These are phyloP conservation scores for Ramaria sp. DNA, from an alignment of 768 basidiomycete species.

Conservation along the genomic window DNA sequence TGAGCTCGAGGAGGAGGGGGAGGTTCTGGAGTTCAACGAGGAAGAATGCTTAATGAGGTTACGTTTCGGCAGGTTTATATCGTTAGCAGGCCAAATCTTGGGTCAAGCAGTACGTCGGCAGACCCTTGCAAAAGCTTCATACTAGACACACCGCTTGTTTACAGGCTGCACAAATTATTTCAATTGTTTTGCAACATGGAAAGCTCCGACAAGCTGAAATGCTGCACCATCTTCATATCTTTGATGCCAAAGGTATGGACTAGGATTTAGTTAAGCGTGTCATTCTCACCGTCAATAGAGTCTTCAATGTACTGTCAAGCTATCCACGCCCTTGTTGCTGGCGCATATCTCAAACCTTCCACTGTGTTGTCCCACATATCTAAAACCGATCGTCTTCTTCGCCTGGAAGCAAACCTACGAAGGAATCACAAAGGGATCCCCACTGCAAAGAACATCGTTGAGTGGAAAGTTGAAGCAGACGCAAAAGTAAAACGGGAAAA, in stretches of 20 bases:
- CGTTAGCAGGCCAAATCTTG: slow-evolving; percentile 58
- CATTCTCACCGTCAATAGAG: slow-evolving; percentile 15
- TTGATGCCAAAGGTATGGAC: slow-evolving; percentile 48
- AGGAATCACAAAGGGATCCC: slow-evolving; percentile 65
- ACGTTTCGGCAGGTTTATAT: slow-evolving; percentile 76
- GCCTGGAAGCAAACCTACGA: slow-evolving; percentile 73
- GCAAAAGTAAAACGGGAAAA: slow-evolving; percentile 58
- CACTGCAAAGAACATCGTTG: slow-evolving; percentile 66
- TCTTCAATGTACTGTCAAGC: slow-evolving; percentile 43
- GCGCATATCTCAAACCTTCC: slow-evolving; percentile 69
- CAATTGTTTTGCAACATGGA: slow-evolving; percentile 72
- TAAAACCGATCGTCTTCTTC: slow-evolving; percentile 68
- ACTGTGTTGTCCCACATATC: slow-evolving; percentile 70
- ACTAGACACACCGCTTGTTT: slow-evolving; percentile 5
- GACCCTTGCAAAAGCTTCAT: background rate
- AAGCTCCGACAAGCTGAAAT: slow-evolving; percentile 75
- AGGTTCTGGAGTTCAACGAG: slow-evolving; percentile 71
- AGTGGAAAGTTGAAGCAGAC: slow-evolving; percentile 57
- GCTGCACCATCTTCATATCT: slow-evolving; percentile 35
- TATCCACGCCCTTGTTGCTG: slow-evolving; percentile 60
- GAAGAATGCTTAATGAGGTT: slow-evolving; percentile 75
- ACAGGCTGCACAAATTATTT: slow-evolving; percentile 72
- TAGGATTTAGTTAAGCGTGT: background rate
- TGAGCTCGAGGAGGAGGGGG: slow-evolving; percentile 56
- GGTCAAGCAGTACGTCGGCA: slow-evolving; percentile 51